Base-by-base conservation (phyloP, 495 filamentous ascomycete genomes). In the Chaetomium fimeti region DNA sequence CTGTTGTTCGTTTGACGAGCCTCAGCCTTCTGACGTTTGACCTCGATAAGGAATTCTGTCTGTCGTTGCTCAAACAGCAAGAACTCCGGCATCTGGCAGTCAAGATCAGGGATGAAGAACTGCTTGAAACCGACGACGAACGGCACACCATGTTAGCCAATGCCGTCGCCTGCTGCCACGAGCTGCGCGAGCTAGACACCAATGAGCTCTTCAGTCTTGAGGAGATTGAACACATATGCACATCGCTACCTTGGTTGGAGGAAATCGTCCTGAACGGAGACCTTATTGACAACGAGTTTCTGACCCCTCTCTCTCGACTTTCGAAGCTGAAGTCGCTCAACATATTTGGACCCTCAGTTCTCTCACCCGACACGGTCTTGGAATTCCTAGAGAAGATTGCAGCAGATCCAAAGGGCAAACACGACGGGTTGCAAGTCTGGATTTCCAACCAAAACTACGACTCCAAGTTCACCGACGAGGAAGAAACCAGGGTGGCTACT, bases 191-290 rank as follows among this genome's bases (percentile, higher is more conserved):
- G 9, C 57, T 78, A 12, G 69, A 72, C 18, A 67, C 73, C 8
- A 72, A 72, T 49, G 61, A 68, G 42, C 64, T 52, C 11, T 51
- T 78, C 45, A 65, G 61, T 0, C 3, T 51, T 4, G 36, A 47
- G 0, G 66, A 72, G 12, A 45, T 77, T 3, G 22, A 48, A 15
- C 24, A 48, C 18, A 24, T 45, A 2, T 52, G 66, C 60, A 20
- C 62, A 3, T 58, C 71, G 16, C 74, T 88, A 32, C 74, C 76
- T 0, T 66, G 73, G 4, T 75, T 91, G 18, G 84, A 87, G 66
- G 74, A 82, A 5, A 77, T 89, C 42, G 77, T 81, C 27, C 79
- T 82, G 59, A 84, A 85, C 40, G 84, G 83, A 47, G 80, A 78
- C 13, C 75, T 86, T 32, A 77, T 81, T 0, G 82, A 88, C 64